Conservation (phyloP, 75 land plant genomes). For the Pinus taeda region DNA sequence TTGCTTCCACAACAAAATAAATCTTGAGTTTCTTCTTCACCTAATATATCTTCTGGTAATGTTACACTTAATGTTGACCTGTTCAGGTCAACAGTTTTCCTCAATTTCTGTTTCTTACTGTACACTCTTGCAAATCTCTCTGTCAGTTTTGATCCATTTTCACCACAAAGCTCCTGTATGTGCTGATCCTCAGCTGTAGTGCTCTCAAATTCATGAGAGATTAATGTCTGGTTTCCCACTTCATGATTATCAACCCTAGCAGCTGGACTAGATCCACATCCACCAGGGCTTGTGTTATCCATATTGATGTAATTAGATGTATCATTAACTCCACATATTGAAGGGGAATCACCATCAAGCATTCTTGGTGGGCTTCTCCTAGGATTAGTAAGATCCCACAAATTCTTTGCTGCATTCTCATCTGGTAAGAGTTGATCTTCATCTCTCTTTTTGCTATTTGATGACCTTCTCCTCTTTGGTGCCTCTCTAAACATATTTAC, state of each 20-base stretch:
- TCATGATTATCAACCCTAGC: neutral
- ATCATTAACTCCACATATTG: neutral
- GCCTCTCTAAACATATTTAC: constrained; percentile 5
- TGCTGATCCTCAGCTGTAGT: neutral
- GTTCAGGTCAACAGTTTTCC: neutral
- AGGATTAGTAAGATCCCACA: neutral
- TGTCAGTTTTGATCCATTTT: neutral
- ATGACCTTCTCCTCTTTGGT: constrained; percentile 19
- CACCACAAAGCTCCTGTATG: neutral
- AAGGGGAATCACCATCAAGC: neutral
- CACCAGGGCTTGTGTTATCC: neutral
- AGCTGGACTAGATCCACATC: neutral
- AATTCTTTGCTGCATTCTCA: neutral
- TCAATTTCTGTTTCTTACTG: constrained; percentile 7
- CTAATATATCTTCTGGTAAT: neutral
- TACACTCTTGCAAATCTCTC: constrained; percentile 5
- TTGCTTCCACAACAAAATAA: neutral
- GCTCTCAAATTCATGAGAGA: neutral
- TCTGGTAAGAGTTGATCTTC: neutral
- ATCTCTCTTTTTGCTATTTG: constrained; percentile 15
- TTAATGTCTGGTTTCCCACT: neutral
- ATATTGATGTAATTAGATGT: neutral
- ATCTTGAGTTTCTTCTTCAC: constrained; percentile 3
- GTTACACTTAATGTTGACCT: neutral
- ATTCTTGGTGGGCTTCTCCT: neutral